Evolutionary conservation across 495 filamentous ascomycete species (phyloP).

Genomic region (Daldinia loculata): DNA sequence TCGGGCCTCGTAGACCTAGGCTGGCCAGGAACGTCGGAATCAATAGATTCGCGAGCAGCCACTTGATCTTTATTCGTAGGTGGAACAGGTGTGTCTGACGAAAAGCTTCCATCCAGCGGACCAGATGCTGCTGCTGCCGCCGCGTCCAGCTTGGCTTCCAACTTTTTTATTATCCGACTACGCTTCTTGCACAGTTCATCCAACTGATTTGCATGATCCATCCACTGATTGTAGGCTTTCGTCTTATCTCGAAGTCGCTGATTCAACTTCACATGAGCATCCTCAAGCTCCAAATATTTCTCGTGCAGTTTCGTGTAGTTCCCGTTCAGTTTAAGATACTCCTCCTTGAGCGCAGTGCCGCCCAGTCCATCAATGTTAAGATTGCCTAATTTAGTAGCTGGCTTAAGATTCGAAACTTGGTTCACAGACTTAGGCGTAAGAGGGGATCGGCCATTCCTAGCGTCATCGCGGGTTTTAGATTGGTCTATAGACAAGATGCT

Average conservation of each 20-base stretch:
- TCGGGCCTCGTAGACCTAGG: background rate
- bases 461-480: background rate
- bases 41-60: background rate
- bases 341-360: slow-evolving; percentile 41
- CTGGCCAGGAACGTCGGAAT: background rate
- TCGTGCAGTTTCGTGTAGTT: slow-evolving; percentile 38
- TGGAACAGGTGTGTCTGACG: slow-evolving; percentile 16
- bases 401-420: slow-evolving; percentile 22
- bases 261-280: slow-evolving; percentile 46
- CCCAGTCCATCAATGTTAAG: slow-evolving; percentile 33
- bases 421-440: slow-evolving; percentile 38
- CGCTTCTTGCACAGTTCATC: slow-evolving; percentile 35
- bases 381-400: slow-evolving; percentile 28
- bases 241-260: slow-evolving; percentile 40
- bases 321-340: slow-evolving; percentile 43
- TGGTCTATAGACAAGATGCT: background rate
- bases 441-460: slow-evolving; percentile 28
- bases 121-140: slow-evolving; percentile 11
- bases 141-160: slow-evolving; percentile 37
- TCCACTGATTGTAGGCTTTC: slow-evolving; percentile 35
- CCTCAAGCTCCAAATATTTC: slow-evolving; percentile 46
- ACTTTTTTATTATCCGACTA: slow-evolving; percentile 42
- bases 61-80: slow-evolving; percentile 6
- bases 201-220: slow-evolving; percentile 38
- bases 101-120: slow-evolving; percentile 24